These are phyloP conservation scores for Phaeosphaeria sp. DNA, from an alignment of 2,329 filamentous ascomycete species.

Conservation along the genomic window DNA sequence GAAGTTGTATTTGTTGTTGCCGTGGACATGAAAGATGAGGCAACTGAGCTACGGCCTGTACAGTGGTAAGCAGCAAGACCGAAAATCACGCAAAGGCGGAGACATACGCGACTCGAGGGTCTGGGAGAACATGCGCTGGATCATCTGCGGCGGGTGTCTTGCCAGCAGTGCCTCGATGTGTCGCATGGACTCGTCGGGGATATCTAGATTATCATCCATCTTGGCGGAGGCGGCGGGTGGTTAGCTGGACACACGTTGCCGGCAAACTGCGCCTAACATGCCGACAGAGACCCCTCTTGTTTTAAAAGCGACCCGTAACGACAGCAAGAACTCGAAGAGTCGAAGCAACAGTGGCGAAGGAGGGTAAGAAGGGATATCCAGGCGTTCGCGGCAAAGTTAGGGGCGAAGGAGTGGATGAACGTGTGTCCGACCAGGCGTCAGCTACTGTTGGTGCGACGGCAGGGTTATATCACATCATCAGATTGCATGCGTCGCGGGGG, in stretches of 20 bases:
- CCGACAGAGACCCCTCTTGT: conserved; percentile 11
- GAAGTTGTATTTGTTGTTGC: conserved; percentile 37
- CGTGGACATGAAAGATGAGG: conserved; percentile 42
- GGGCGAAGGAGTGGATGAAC: conserved; percentile 42
- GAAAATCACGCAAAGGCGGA: neutral
- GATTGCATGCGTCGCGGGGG: conserved; percentile 39
- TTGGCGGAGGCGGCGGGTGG: conserved; percentile 19
- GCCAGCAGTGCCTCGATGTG: conserved; percentile 46
- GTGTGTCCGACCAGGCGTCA: conserved; percentile 39
- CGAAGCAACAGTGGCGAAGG: conserved; percentile 18
- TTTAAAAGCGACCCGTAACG: conserved; percentile 4
- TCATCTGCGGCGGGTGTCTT: conserved; percentile 44
- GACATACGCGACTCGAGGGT: conserved; percentile 45
- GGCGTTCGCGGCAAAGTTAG: conserved; percentile 24
- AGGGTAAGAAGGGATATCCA: conserved; percentile 29
- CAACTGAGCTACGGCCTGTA: conserved; percentile 43
- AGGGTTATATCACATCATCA: conserved; percentile 48
- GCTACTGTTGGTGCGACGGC: conserved; percentile 43
- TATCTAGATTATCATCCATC: conserved; percentile 45
- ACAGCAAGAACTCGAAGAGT: conserved; percentile 3
- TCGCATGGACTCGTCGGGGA: conserved; percentile 47
- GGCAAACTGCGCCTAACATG: conserved; percentile 24
- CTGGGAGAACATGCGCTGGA: conserved; percentile 47
- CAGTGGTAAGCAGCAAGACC: conserved; percentile 22
- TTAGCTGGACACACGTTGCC: conserved; percentile 12